A percentile compares a stretch with the other conserved stretches of the same genome.
Conservation (phyloP, 1,284 basidiomycete genomes). For the Veloboletus limbatus region DNA sequence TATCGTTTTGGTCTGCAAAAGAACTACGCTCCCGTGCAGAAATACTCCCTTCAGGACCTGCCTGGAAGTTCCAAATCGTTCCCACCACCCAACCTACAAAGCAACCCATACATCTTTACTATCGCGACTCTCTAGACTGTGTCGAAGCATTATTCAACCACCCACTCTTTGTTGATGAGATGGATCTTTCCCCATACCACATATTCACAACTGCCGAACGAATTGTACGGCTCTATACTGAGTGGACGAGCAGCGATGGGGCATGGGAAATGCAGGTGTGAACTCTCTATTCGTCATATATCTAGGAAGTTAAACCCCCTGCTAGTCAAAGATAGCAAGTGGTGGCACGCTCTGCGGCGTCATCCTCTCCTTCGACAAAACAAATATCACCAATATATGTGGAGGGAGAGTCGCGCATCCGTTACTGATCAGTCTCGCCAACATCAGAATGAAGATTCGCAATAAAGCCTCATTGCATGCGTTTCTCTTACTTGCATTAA, state of each 20-base stretch:
- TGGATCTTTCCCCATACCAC: background rate
- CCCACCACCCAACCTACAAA: background rate
- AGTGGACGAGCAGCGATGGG: conserved; percentile 7
- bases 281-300: background rate
- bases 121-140: background rate
- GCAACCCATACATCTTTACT: background rate
- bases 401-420: conserved; percentile 27
- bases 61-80: background rate
- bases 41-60: background rate
- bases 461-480: conserved; percentile 31
- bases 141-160: background rate
- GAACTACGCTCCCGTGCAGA: background rate
- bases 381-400: conserved; percentile 25
- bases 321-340: conserved; percentile 12
- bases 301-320: background rate
- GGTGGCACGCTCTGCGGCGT: conserved; percentile 9
- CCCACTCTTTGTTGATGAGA: background rate
- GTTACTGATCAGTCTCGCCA: conserved; percentile 34
- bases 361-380: conserved; percentile 36
- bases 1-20: background rate
- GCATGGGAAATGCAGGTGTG: conserved; percentile 9
- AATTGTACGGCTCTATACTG: background rate
- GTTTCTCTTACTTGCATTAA: conserved; percentile 29
- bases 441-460: conserved; percentile 30
- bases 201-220: background rate